These are phyloP conservation scores for Rhizopogon sp. DNA, from an alignment of 768 basidiomycete genomes.

Conservation along the genomic window DNA sequence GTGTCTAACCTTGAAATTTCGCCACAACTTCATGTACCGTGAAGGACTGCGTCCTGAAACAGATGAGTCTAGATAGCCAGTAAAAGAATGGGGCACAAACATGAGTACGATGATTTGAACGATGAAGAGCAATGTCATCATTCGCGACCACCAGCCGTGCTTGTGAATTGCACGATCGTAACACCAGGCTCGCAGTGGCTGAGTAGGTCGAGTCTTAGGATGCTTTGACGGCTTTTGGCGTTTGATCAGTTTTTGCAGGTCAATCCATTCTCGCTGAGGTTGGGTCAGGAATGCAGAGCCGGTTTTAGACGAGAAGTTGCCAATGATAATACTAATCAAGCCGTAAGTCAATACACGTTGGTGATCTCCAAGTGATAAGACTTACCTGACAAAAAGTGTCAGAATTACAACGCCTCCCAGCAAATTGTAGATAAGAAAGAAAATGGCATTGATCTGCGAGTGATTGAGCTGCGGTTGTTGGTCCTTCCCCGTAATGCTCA, in stretches of 20 bases:
- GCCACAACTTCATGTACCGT: slow-evolving; percentile 45
- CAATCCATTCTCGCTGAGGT: slow-evolving; percentile 91
- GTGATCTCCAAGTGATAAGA: slow-evolving; percentile 1
- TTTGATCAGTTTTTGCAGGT: slow-evolving; percentile 82
- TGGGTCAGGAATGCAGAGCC: slow-evolving; percentile 83
- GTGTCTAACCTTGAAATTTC: slow-evolving; percentile 47
- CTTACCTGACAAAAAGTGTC: slow-evolving; percentile 86
- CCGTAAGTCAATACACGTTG: background rate
- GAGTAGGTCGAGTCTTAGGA: slow-evolving; percentile 57
- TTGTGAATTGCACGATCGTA: slow-evolving; percentile 88
- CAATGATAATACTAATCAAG: slow-evolving; percentile 81
- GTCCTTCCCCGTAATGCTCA: slow-evolving; percentile 67
- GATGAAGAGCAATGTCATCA: slow-evolving; percentile 74
- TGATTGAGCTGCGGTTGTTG: slow-evolving; percentile 69
- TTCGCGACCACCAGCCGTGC: slow-evolving; percentile 87
- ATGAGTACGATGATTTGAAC: slow-evolving; percentile 81
- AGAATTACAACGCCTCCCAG: slow-evolving; percentile 87
- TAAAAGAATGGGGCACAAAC: slow-evolving; percentile 37
- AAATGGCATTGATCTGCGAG: slow-evolving; percentile 80
- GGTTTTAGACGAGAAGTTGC: slow-evolving; percentile 83
- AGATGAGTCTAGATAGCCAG: background rate
- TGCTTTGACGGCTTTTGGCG: slow-evolving; percentile 84
- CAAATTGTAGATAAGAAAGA: slow-evolving; percentile 88
- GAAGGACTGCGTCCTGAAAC: slow-evolving; percentile 74
- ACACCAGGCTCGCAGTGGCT: slow-evolving; percentile 72